Conservation (phyloP, 805 yeast genomes). For the Yamadazyma sp. region DNA sequence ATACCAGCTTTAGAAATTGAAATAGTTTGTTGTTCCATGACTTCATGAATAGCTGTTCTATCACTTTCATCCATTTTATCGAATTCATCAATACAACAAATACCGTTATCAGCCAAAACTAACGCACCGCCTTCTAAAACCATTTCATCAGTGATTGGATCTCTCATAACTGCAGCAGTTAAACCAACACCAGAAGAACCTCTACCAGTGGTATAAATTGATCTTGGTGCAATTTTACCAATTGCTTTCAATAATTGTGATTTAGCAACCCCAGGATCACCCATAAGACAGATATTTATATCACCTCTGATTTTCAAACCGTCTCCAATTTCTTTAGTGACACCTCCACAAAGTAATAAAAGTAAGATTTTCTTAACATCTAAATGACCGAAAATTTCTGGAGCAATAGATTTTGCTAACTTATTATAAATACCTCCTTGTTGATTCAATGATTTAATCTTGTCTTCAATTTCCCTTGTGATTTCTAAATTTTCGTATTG, state of each 20-base stretch:
- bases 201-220: constrained; percentile 96
- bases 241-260: constrained; percentile 92
- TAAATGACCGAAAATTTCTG: constrained; percentile 91
- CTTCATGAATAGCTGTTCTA: constrained; percentile 97
- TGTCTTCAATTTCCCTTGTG: constrained; percentile 52
- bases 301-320: constrained; percentile 98
- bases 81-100: constrained; percentile 98
- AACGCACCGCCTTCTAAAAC: constrained; percentile 97
- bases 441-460: constrained; percentile 50
- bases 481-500: constrained; percentile 69
- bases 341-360: constrained; percentile 88
- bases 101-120: constrained; percentile 95
- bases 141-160: constrained; percentile 99
- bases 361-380: constrained; percentile 92
- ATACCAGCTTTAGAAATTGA: constrained; percentile 98
- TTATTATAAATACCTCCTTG: constrained; percentile 75
- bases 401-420: constrained; percentile 88
- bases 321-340: constrained; percentile 89
- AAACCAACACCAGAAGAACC: constrained; percentile 99
- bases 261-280: constrained; percentile 99
- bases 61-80: constrained; percentile 98
- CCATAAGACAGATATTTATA: constrained; percentile 93
- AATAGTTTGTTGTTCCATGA: constrained; percentile 98
- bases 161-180: constrained; percentile 98
- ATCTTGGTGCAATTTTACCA: constrained; percentile 90